These are phyloP conservation scores for Pseudisothecium myosuroides DNA, from an alignment of 225 moss, liverwort and hornwort species.

Conservation along the genomic window DNA sequence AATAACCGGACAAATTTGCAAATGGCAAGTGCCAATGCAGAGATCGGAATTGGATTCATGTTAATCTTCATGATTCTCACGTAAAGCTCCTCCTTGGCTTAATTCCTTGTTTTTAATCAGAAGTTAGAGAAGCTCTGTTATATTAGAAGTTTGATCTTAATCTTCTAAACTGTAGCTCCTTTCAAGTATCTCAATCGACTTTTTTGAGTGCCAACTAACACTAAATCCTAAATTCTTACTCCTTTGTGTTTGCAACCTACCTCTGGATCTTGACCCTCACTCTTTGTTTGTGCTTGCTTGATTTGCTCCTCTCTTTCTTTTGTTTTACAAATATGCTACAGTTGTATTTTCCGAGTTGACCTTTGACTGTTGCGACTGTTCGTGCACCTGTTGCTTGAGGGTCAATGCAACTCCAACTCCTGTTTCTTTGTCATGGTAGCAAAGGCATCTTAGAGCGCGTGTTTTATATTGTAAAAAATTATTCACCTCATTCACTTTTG, in stretches of 20 bases:
- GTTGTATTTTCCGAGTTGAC: neutral
- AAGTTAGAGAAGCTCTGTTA: neutral
- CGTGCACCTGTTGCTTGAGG: neutral
- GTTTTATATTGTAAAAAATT: neutral
- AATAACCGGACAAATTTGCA: conserved; percentile 46
- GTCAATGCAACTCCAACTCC: neutral
- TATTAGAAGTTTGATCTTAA: neutral
- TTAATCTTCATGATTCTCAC: conserved; percentile 61
- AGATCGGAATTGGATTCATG: conserved; percentile 80
- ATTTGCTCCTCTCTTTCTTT: neutral
- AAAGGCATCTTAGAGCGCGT: neutral
- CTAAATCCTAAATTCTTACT: neutral
- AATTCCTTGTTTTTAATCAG: neutral
- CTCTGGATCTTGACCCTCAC: neutral
- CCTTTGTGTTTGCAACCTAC: neutral
- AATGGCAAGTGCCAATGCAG: conserved; percentile 54
- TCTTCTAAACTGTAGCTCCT: neutral
- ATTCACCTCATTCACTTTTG: neutral
- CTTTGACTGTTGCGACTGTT: neutral
- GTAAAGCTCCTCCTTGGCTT: conserved; percentile 32
- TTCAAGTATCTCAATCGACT: neutral
- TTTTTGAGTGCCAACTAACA: neutral
- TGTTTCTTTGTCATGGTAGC: neutral
- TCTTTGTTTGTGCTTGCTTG: neutral
- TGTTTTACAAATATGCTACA: neutral